Conservation (phyloP, 805 yeast genomes). For the Candida insectalens region DNA sequence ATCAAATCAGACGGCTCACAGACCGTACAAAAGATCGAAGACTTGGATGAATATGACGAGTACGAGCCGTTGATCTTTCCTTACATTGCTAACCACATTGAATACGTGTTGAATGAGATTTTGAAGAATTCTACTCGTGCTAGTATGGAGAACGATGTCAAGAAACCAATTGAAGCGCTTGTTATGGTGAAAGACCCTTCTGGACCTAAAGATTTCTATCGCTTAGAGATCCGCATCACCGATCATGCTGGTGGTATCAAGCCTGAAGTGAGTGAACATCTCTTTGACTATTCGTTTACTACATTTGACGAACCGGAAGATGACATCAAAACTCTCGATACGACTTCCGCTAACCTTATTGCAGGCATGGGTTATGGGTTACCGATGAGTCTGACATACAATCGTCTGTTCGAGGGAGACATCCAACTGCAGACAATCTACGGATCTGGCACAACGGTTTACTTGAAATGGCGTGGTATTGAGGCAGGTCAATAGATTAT, state of each 20-base stretch:
- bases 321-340: conserved; percentile 50
- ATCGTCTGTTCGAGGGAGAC: conserved; percentile 63
- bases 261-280: conserved; percentile 50
- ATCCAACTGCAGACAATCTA: conserved; percentile 59
- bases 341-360: conserved; percentile 44
- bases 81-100: conserved; percentile 79
- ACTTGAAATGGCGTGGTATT: conserved; percentile 37
- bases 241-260: conserved; percentile 89
- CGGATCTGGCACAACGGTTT: conserved; percentile 77
- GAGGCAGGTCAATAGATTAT: conserved; percentile 13
- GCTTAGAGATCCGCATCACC: conserved; percentile 62
- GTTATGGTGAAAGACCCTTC: conserved; percentile 29
- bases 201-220: conserved; percentile 14
- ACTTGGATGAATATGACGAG: conserved; percentile 16
- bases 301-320: conserved; percentile 52
- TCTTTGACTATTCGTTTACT: conserved; percentile 82
- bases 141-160: conserved; percentile 58
- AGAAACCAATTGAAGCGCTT: conserved; percentile 37
- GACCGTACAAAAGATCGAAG: conserved; percentile 23
- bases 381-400: conserved; percentile 72
- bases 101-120: conserved; percentile 78
- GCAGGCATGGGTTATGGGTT: conserved; percentile 97
- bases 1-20: conserved; percentile 21
- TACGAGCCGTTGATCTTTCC: conserved; percentile 44
- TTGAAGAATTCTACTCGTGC: conserved; percentile 85